Percentiles rank a stretch among this genome's conserved stretches.
These are phyloP conservation scores for Actinomucor elegans DNA, from an alignment of 371 early-diverging fungal species.

Conservation along the genomic window DNA sequence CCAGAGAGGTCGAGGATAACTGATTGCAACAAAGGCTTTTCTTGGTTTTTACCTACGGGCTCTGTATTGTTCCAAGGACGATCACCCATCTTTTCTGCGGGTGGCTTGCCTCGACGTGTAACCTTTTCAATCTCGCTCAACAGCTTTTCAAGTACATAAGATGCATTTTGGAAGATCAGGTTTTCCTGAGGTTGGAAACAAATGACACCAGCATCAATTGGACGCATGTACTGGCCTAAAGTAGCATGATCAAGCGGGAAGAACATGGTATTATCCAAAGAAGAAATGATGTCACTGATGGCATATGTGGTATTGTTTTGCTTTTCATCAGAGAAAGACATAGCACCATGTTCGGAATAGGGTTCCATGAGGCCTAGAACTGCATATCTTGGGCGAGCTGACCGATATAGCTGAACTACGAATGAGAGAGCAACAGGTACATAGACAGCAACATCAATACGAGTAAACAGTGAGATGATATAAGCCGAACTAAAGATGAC, in stretches of 20 bases:
- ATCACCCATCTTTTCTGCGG: constrained; percentile 36
- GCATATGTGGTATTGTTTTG: background rate
- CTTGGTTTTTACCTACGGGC: constrained; percentile 20
- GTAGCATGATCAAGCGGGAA: constrained; percentile 27
- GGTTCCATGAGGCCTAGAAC: constrained; percentile 31
- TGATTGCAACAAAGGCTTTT: constrained; percentile 60
- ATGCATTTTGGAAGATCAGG: constrained; percentile 72
- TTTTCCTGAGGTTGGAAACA: constrained; percentile 70
- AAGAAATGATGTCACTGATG: background rate
- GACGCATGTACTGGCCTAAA: constrained; percentile 16
- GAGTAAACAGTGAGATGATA: constrained; percentile 60
- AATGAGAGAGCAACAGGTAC: constrained; percentile 62
- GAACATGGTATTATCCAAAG: constrained; percentile 7
- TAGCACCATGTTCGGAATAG: background rate
- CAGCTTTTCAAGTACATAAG: constrained; percentile 48
- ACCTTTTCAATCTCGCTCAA: constrained; percentile 34
- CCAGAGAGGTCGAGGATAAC: constrained; percentile 78
- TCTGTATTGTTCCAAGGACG: constrained; percentile 44
- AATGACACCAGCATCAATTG: constrained; percentile 56
- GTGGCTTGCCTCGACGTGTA: constrained; percentile 33
- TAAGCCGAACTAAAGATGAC: constrained; percentile 38
- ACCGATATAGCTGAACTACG: constrained; percentile 61
- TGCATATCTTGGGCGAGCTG: constrained; percentile 63
- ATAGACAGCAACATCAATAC: constrained; percentile 70
- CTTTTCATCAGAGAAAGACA: background rate